These are phyloP conservation scores for Entelexis sorbosivorans DNA, from an alignment of 1,139 yeast genomes.

Conservation along the genomic window DNA sequence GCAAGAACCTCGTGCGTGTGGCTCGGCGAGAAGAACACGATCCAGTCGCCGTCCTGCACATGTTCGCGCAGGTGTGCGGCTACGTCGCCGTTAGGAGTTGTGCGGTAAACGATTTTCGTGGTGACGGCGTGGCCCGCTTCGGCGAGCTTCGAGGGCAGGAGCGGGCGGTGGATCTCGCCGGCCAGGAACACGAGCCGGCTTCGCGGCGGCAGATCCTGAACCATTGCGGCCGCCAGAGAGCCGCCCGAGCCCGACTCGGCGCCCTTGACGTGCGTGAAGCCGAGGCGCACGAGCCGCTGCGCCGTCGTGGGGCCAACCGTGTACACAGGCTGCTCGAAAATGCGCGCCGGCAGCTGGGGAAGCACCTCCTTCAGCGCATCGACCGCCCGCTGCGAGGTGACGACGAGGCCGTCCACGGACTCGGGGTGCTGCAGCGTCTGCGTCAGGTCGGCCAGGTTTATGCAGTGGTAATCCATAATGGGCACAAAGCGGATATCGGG, in stretches of 20 bases:
- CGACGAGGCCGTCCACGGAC: slow-evolving; percentile 44
- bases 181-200: slow-evolving; percentile 58
- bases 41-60: slow-evolving; percentile 39
- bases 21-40: slow-evolving; percentile 85
- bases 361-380: slow-evolving; percentile 46
- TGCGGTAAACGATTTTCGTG: slow-evolving; percentile 62
- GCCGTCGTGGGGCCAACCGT: slow-evolving; percentile 92
- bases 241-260: slow-evolving; percentile 81
- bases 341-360: slow-evolving; percentile 17
- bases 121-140: slow-evolving; percentile 39
- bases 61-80: slow-evolving; percentile 27
- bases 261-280: slow-evolving; percentile 61
- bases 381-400: slow-evolving; percentile 90
- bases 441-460: slow-evolving; percentile 39
- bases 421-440: slow-evolving; percentile 36
- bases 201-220: slow-evolving; percentile 33
- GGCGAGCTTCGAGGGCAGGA: slow-evolving; percentile 53
- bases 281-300: slow-evolving; percentile 46
- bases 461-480: slow-evolving; percentile 50
- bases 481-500: slow-evolving; percentile 50
- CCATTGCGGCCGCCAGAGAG: slow-evolving; percentile 53
- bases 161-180: slow-evolving; percentile 75
- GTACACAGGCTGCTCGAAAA: slow-evolving; percentile 43
- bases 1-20: slow-evolving; percentile 59
- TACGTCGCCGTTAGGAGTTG: slow-evolving; percentile 43